A percentile compares a stretch with the other conserved stretches of the same genome.
Evolutionary conservation across 306 rosid species (phyloP).

Genomic region (Medicago lupulina): DNA sequence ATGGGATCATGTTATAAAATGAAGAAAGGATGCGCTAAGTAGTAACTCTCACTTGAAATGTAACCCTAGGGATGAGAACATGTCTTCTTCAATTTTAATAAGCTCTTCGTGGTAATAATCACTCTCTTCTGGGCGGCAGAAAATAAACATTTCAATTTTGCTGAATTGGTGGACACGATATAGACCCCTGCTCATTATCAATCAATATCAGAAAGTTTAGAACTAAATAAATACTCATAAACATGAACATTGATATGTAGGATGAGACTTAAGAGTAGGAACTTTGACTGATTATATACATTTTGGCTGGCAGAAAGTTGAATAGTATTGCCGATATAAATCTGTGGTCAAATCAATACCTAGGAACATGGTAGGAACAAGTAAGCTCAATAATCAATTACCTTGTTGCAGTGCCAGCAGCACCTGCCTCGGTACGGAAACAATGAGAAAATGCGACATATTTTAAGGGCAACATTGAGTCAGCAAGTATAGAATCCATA

Average conservation of each 20-base stretch:
- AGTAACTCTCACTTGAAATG: slow-evolving; percentile 71
- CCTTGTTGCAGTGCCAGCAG: slow-evolving; percentile 95
- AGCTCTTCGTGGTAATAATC: slow-evolving; percentile 85
- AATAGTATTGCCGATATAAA: background rate
- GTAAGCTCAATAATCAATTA: slow-evolving; percentile 35
- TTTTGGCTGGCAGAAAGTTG: slow-evolving; percentile 12
- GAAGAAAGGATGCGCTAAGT: slow-evolving; percentile 30
- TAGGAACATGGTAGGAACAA: slow-evolving; percentile 23
- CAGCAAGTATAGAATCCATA: slow-evolving; percentile 91
- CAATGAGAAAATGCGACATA: slow-evolving; percentile 94
- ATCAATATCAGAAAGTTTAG: slow-evolving; percentile 18
- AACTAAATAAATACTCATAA: slow-evolving; percentile 21
- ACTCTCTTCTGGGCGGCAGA: slow-evolving; percentile 90
- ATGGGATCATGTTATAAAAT: slow-evolving; percentile 28
- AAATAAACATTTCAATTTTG: slow-evolving; percentile 91
- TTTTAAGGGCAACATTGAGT: slow-evolving; percentile 79
- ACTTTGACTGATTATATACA: slow-evolving; percentile 1
- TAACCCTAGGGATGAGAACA: slow-evolving; percentile 79
- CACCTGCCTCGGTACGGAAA: slow-evolving; percentile 98
- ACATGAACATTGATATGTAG: slow-evolving; percentile 7
- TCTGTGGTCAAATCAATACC: slow-evolving; percentile 24
- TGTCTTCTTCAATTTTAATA: slow-evolving; percentile 82
- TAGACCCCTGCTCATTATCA: slow-evolving; percentile 77
- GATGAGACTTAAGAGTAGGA: slow-evolving; percentile 7
- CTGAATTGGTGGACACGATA: slow-evolving; percentile 99